Percentiles rank a stretch among this genome's conserved stretches.
These are phyloP conservation scores for Tuber indicum DNA, from an alignment of 495 filamentous ascomycete species.

Conservation along the genomic window DNA sequence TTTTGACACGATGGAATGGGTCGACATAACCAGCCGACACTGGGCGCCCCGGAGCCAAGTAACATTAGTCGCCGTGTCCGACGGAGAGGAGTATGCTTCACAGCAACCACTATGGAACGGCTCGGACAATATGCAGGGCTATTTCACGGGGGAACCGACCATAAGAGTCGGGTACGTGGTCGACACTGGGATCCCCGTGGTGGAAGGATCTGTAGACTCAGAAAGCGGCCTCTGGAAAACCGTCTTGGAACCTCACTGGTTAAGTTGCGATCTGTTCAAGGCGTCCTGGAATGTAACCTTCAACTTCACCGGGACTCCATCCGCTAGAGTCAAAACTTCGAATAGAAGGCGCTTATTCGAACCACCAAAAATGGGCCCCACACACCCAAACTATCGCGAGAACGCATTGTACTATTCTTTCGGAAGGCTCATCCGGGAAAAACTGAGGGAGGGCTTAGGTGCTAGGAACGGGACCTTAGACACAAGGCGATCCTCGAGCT, in stretches of 20 bases:
- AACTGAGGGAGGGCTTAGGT: background rate
- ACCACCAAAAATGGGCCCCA: background rate
- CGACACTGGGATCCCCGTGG: background rate
- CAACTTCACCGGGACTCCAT: background rate
- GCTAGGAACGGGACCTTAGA: background rate
- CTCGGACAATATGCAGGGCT: background rate
- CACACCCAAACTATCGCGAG: background rate
- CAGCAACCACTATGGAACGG: background rate
- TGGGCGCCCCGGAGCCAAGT: background rate
- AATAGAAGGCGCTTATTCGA: background rate
- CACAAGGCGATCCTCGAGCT: background rate
- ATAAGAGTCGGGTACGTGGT: background rate
- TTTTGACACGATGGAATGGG: background rate
- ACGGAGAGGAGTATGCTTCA: background rate
- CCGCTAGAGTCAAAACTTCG: background rate
- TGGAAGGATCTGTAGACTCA: background rate
- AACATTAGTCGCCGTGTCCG: background rate
- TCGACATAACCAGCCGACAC: rapidly evolving
- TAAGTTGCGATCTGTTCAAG: background rate
- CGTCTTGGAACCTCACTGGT: background rate
- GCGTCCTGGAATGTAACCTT: background rate
- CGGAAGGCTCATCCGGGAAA: background rate
- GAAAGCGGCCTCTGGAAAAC: background rate
- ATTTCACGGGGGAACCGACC: background rate
- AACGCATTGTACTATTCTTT: background rate